A percentile compares a stretch with the other conserved stretches of the same genome.
Evolutionary conservation across 1,284 basidiomycete species (phyloP).

Genomic region (Pisolithus thermaeus): DNA sequence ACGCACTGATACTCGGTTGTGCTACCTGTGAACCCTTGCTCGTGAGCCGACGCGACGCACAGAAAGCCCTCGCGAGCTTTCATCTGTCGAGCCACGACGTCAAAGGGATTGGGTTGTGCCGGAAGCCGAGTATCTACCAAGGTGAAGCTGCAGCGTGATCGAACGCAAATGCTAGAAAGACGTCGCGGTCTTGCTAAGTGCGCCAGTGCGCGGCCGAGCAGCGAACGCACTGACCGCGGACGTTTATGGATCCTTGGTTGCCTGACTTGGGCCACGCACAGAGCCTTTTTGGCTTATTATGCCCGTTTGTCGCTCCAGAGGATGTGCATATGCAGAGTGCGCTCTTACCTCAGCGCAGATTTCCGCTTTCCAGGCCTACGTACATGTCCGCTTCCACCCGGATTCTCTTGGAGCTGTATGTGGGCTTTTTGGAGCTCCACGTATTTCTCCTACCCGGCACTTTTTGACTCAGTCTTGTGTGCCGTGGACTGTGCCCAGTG

Average conservation of each 20-base stretch:
- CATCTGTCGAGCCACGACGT: constrained; percentile 8
- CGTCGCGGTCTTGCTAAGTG: constrained; percentile 15
- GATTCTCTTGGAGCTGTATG: constrained; percentile 12
- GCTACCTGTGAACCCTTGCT: constrained; percentile 25
- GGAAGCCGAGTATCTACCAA: constrained; percentile 17
- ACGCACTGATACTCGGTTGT: constrained; percentile 23
- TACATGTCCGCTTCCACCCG: constrained; percentile 17
- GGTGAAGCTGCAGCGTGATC: constrained; percentile 5
- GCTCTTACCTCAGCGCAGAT: constrained; percentile 7
- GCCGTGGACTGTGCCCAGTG: constrained; percentile 21
- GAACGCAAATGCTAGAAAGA: constrained; percentile 23
- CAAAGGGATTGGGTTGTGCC: constrained; percentile 21
- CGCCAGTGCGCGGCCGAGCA: constrained; percentile 12
- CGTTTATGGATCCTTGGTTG: constrained; percentile 3
- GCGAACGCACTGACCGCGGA: constrained; percentile 17
- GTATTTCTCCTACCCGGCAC: constrained; percentile 20
- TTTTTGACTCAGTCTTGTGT: constrained; percentile 26
- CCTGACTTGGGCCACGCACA: constrained; percentile 28
- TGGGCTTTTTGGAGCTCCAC: constrained; percentile 2
- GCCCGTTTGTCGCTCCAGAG: constrained; percentile 15
- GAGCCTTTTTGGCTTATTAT: constrained; percentile 15
- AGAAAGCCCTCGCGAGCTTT: constrained; percentile 26
- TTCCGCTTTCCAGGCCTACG: constrained; percentile 18
- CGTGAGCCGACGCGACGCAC: constrained; percentile 13
- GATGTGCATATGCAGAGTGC: background rate